Evolutionary conservation across 306 rosid genomes (phyloP), one percentile per base, ranked within the genome.

Genomic region (Medicago ruthenica): DNA sequence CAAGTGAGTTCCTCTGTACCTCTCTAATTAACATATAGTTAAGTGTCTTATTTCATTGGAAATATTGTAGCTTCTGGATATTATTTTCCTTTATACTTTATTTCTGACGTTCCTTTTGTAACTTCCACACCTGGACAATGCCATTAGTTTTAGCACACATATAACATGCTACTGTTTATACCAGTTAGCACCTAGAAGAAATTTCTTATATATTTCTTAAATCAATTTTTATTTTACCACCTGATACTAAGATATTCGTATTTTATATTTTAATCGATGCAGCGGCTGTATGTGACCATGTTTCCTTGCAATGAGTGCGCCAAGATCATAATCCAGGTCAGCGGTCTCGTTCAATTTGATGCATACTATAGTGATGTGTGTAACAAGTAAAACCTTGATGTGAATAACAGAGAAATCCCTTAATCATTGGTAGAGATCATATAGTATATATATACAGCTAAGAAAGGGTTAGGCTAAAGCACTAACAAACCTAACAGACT

Each of bases 291-390:
- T 20, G 95, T 88, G 82, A 92, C 93, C 82, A 92, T 90, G 96
- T 92, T 90, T 85, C 96, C 93, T 34, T 94, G 94, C 90, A 92
- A 92, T 64, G 97, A 94, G 86, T 94, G 96, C 58, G 95, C 98
- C 27, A 95, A 95, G 88, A 89, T 92, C 72, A 95, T 92, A 47
- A 89, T 95, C 87, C 99, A 92, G 99, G 99, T 95, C 53, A 39
- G 81, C 78, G 39, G 17, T 63, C 34, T 63, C 27, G 76, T 73
- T 41, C 39, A 36, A 4, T 14, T 13, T 80, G 9, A 7, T 18
- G 60, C 42, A 53, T 67, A 27, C 31, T 27, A 27, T 27, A 27
- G 31, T 27, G 31, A 27, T 27, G 31, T 27, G 31, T 27, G 4
- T 27, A 27, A 27, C 31, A 27, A 37, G 22, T 66, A 10, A 72